Conservation (phyloP, 2,329 filamentous ascomycete genomes). For the Aspergillus spinulosporus region DNA sequence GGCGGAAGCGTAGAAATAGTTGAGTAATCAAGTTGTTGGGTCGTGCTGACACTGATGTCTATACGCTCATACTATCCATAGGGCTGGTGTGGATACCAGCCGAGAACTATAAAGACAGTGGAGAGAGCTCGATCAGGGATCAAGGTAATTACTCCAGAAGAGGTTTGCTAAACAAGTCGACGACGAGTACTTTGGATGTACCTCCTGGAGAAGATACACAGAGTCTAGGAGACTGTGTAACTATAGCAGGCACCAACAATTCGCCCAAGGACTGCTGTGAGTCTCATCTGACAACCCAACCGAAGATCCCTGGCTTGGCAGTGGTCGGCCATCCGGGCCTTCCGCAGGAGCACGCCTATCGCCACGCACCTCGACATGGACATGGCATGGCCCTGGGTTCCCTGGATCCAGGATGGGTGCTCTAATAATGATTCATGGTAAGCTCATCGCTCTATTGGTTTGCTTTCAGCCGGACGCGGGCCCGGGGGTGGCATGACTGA, state of each 20-base stretch:
- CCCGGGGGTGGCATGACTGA: constrained; percentile 11
- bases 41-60: too few species aligned
- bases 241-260: neutral
- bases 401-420: neutral
- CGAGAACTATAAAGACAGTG: neutral
- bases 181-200: neutral
- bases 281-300: constrained; percentile 23
- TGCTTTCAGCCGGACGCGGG: neutral
- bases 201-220: neutral
- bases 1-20: neutral
- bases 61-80: neutral
- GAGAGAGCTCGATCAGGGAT: neutral
- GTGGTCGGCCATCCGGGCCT: neutral
- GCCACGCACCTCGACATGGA: neutral
- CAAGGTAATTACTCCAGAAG: neutral
- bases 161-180: neutral
- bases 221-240: neutral
- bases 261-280: constrained; percentile 8
- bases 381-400: neutral
- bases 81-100: neutral
- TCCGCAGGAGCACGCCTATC: neutral
- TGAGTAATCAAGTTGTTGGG: too few species aligned
- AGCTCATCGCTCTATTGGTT: neutral
- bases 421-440: constrained; percentile 4
- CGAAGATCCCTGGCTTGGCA: constrained; percentile 20